Evolutionary conservation across 108 stramenopile species (phyloP).

Genomic region (Cyclotella atomus): DNA sequence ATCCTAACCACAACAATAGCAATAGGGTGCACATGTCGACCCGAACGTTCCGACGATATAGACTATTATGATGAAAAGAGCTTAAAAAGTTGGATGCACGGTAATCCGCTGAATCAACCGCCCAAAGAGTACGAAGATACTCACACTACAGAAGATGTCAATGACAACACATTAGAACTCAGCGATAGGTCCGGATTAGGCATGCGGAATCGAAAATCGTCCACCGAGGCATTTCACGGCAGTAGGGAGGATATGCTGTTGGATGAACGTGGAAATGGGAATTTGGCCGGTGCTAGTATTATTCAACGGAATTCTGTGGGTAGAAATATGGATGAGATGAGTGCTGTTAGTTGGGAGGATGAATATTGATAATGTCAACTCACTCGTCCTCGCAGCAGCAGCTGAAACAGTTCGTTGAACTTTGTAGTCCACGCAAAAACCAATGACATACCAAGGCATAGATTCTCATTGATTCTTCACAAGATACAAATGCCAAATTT

Average conservation of each 20-base stretch:
- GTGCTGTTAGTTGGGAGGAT: slow-evolving; percentile 9
- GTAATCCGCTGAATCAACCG: neutral
- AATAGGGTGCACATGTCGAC: neutral
- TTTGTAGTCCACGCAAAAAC: neutral
- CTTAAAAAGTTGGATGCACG: slow-evolving; percentile 9
- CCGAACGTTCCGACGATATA: neutral
- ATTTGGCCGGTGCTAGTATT: neutral
- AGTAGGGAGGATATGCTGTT: neutral
- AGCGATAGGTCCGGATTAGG: neutral
- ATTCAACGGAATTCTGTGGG: neutral
- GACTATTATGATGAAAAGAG: slow-evolving; percentile 17
- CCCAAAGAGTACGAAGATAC: neutral
- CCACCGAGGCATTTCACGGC: neutral
- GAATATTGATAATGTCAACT: neutral
- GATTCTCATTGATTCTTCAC: too few relatives aligned
- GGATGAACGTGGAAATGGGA: neutral
- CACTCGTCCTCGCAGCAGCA: neutral
- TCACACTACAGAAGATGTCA: neutral
- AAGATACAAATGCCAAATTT: too few relatives aligned
- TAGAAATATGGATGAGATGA: slow-evolving; percentile 3
- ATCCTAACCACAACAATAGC: neutral
- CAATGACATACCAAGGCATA: neutral
- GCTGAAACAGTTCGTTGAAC: neutral
- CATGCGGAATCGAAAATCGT: neutral
- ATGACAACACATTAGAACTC: neutral